phyloP scores from a whole-genome alignment of 805 yeast genomes.

The Cyberlindnera euphorbiae region DNA sequence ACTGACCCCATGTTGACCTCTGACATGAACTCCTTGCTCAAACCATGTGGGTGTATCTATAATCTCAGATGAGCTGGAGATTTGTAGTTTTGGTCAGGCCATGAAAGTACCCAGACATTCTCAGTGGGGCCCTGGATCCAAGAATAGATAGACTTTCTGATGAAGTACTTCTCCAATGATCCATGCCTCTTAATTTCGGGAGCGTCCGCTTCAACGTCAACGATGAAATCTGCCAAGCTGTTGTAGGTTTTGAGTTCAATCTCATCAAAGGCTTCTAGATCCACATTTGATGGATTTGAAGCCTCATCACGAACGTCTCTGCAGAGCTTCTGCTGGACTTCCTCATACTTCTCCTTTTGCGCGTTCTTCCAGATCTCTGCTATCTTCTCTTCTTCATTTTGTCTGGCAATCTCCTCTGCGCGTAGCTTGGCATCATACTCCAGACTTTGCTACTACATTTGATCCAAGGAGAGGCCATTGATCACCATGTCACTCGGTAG shows the following conservation, averaged over 20 bases:
- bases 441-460: slow-evolving; percentile 26
- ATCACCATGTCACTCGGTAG: slow-evolving; percentile 19
- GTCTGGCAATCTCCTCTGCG: slow-evolving; percentile 5
- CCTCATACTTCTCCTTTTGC: too few species aligned
- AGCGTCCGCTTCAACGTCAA: background rate
- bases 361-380: too few species aligned
- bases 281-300: too few species aligned
- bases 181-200: slow-evolving; percentile 2
- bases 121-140: slow-evolving; percentile 30
- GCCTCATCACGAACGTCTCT: too few species aligned
- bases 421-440: slow-evolving; percentile 12
- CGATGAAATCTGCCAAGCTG: slow-evolving; percentile 32
- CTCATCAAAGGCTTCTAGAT: slow-evolving; percentile 8
- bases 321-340: too few species aligned
- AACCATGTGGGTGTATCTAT: slow-evolving; percentile 13
- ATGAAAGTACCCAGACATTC: slow-evolving; percentile 29
- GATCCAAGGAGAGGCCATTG: slow-evolving; percentile 30
- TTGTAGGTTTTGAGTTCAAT: slow-evolving; percentile 30
- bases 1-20: slow-evolving; percentile 8
- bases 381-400: too few species aligned
- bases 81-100: slow-evolving; percentile 16
- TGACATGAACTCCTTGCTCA: slow-evolving; percentile 12
- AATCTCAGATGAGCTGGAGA: slow-evolving; percentile 24
- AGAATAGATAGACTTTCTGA: slow-evolving; percentile 27
- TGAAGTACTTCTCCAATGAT: slow-evolving; percentile 3